Conservation (phyloP, 1,284 basidiomycete genomes). For the Apiotrichum porosum region DNA sequence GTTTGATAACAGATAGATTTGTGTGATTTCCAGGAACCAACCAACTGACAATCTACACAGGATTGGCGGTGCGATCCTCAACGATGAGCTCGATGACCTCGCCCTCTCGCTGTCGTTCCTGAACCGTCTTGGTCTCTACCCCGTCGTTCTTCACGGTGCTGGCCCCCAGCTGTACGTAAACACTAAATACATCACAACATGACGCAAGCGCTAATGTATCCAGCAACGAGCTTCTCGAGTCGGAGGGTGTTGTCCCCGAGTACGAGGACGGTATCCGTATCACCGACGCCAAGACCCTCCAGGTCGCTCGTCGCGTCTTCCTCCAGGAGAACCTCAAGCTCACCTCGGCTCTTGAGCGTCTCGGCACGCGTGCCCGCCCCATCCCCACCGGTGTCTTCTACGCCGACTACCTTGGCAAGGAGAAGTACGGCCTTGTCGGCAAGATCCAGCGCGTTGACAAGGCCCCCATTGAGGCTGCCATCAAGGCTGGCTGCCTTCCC, state of each 20-base stretch:
- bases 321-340: slow-evolving; percentile 91
- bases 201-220: not conserved
- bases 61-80: slow-evolving; percentile 85
- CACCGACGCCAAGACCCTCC: slow-evolving; percentile 86
- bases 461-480: slow-evolving; percentile 87
- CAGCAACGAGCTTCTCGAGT: slow-evolving; percentile 78
- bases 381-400: slow-evolving; percentile 95
- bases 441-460: slow-evolving; percentile 90
- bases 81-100: slow-evolving; percentile 79
- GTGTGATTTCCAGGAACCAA: slow-evolving; percentile 77
- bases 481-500: slow-evolving; percentile 85
- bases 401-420: slow-evolving; percentile 87
- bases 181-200: no score
- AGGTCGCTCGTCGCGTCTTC: slow-evolving; percentile 90
- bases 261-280: slow-evolving; percentile 94
- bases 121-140: slow-evolving; percentile 88
- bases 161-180: slow-evolving; percentile 69
- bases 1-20: not conserved
- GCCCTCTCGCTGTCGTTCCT: slow-evolving; percentile 89
- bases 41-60: slow-evolving; percentile 25
- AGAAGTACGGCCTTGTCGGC: slow-evolving; percentile 91
- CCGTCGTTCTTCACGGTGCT: slow-evolving; percentile 87
- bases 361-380: slow-evolving; percentile 88
- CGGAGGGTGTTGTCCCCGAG: slow-evolving; percentile 84
- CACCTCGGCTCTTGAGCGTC: slow-evolving; percentile 80